A percentile compares a stretch with the other conserved stretches of the same genome.
Conservation (phyloP, 1,284 basidiomycete species). For the Boletellus sp. region DNA sequence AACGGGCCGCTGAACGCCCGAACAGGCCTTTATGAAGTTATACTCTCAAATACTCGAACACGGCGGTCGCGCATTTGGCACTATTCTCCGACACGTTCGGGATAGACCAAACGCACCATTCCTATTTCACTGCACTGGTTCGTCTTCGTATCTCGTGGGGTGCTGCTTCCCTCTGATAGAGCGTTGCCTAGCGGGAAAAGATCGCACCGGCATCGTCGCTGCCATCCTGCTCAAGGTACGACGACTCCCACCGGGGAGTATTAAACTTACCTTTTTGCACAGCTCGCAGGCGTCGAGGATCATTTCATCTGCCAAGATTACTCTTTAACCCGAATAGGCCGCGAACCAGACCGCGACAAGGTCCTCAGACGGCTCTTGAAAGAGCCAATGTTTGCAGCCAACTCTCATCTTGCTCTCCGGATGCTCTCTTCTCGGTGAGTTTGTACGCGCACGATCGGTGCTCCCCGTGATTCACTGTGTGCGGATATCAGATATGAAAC, state of each 20-base stretch:
- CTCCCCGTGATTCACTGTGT: not conserved
- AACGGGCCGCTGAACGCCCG: conserved; percentile 1
- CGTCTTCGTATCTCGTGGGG: not conserved
- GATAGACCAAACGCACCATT: conserved; percentile 62
- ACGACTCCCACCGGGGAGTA: not conserved
- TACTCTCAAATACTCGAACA: conserved; percentile 77
- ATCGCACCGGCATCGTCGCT: conserved; percentile 73
- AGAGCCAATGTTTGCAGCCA: conserved; percentile 67
- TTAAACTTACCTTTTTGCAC: conserved; percentile 6
- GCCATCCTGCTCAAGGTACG: conserved; percentile 66
- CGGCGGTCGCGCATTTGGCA: conserved; percentile 60
- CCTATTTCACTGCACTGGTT: conserved; percentile 74
- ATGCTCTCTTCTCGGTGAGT: conserved; percentile 72
- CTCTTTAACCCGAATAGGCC: conserved; percentile 67
- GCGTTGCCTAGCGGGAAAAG: conserved; percentile 59
- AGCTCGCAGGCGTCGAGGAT: conserved; percentile 70
- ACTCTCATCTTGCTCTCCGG: conserved; percentile 68
- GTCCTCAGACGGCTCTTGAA: conserved; percentile 63
- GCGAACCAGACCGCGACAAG: conserved; percentile 68
- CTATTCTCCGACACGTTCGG: conserved; percentile 64
- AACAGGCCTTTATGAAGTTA: conserved; percentile 72
- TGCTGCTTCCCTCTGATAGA: conserved; percentile 1
- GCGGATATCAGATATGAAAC: conserved; percentile 52
- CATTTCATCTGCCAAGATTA: conserved; percentile 69
- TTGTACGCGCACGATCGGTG: not conserved